Conservation (phyloP, 2,329 filamentous ascomycete species). For the Metarhizium brunneum region DNA sequence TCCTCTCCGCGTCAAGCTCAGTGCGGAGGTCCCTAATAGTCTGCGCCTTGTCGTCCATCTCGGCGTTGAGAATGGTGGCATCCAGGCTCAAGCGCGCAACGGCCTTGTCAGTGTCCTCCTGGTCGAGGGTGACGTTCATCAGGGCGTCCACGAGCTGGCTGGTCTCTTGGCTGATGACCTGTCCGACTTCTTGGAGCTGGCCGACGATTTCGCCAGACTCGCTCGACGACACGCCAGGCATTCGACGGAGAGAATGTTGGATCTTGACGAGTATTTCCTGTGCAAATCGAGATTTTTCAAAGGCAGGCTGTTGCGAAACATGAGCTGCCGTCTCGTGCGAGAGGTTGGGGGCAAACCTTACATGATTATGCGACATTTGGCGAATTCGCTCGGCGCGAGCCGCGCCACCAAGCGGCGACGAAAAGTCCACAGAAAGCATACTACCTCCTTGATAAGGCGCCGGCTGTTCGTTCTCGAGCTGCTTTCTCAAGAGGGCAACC, state of each 20-base stretch:
- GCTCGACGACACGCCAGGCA: conserved; percentile 26
- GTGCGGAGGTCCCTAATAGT: conserved; percentile 21
- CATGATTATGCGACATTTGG: conserved; percentile 29
- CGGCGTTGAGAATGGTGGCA: conserved; percentile 25
- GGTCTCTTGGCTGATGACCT: conserved; percentile 28
- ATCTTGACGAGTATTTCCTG: conserved; percentile 28
- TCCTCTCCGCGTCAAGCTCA: conserved; percentile 21
- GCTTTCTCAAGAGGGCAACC: background rate
- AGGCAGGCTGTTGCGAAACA: conserved; percentile 19
- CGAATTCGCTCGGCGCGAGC: conserved; percentile 26
- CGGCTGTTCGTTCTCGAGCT: background rate
- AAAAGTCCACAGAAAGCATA: conserved; percentile 30
- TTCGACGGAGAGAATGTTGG: conserved; percentile 28
- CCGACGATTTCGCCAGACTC: conserved; percentile 25
- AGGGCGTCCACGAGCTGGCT: conserved; percentile 28
- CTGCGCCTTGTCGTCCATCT: conserved; percentile 22
- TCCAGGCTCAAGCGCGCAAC: conserved; percentile 29
- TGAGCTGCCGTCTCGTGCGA: background rate
- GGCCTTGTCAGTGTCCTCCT: conserved; percentile 28
- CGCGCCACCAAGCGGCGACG: conserved; percentile 26
- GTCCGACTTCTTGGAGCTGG: conserved; percentile 27
- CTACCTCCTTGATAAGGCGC: background rate
- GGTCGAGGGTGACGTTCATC: conserved; percentile 26
- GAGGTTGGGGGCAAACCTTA: conserved; percentile 13
- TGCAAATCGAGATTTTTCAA: conserved; percentile 21